These are phyloP conservation scores for Dicorynia guianensis DNA, from an alignment of 306 rosid species.

Conservation along the genomic window DNA sequence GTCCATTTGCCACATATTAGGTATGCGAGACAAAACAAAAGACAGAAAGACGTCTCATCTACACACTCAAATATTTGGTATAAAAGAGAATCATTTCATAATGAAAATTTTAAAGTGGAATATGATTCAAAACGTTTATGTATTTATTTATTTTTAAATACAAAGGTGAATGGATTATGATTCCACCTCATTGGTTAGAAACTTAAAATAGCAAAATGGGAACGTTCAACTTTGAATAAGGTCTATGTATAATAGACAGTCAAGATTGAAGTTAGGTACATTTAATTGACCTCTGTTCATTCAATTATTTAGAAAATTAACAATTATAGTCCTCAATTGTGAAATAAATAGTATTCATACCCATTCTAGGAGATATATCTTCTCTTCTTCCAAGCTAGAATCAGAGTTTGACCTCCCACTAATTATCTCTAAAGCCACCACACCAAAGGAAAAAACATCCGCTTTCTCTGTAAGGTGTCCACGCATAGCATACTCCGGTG, in stretches of 20 bases:
- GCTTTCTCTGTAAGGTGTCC: slow-evolving; percentile 90
- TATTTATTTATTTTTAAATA: neutral
- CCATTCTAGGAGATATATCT: slow-evolving; percentile 79
- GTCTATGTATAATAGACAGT: neutral
- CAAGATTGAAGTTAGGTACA: slow-evolving; percentile 15
- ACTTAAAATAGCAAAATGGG: slow-evolving; percentile 8
- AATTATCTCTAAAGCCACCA: slow-evolving; percentile 76
- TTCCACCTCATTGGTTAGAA: neutral
- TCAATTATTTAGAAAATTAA: neutral
- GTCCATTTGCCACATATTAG: too few relatives aligned
- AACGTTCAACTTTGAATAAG: neutral
- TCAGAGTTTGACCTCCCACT: slow-evolving; percentile 79
- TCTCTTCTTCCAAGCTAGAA: slow-evolving; percentile 62
- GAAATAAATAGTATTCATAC: slow-evolving; percentile 43
- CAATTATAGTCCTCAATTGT: slow-evolving; percentile 1
- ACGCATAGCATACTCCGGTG: slow-evolving; percentile 90
- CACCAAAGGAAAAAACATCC: slow-evolving; percentile 86
- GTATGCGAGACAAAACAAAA: too few relatives aligned
- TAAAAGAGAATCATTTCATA: neutral
- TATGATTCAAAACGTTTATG: neutral
- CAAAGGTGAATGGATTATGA: neutral
- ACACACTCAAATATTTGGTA: too few relatives aligned
- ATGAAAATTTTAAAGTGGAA: neutral
- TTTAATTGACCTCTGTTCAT: neutral
- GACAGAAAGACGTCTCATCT: neutral